Base-by-base conservation (phyloP, 106 monocot species). In the Acorus gramineus region DNA sequence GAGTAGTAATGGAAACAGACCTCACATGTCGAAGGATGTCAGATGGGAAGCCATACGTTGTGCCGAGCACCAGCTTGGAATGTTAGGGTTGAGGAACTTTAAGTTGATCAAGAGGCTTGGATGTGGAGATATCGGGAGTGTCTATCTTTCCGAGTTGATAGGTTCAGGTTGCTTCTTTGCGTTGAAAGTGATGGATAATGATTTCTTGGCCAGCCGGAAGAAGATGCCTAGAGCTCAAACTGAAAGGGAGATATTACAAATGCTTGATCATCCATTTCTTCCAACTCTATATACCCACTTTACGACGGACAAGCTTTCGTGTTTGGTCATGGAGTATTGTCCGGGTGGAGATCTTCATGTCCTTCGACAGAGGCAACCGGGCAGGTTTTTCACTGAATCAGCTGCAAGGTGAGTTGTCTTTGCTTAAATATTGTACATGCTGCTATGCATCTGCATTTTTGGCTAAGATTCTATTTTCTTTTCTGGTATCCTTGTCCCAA, bases 241-340 rank as follows among this genome's bases (percentile, higher is more conserved):
- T 6, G 91, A 91, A 62, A 86, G 86, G 53, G 91, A 91, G 62
- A 91, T 91, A 68, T 57, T 91, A 53, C 77, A 84, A 75, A 81
- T 86, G 76, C 72, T 91, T 8, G 91, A 91, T 73, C 91, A 91
- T 75, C 91, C 91, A 50, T 91, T 91, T 54, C 79, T 86, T 12
- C 91, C 91, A 8, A 91, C 86, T 5, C 62, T 91, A 4, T 91
- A 84, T 68, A 72, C 83, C 48, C 67, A 86, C 77, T 91, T 91
- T 59, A 79, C 68, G 3, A 67, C 83, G 44, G 86, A 86, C 65
- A 91, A 86, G 57, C 79, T 86, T 11, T 83, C 84, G 14, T 91
- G 78, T 61, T 75, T 86, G 9, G 80, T 80, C 44, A 87, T 87
- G 79, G 87, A 87, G 61, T 87, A 83, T 73, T 87, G 87, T 66